These are phyloP conservation scores for Paramecium biaurelia DNA, from an alignment of 73 alveolate genomes.

Conservation along the genomic window DNA sequence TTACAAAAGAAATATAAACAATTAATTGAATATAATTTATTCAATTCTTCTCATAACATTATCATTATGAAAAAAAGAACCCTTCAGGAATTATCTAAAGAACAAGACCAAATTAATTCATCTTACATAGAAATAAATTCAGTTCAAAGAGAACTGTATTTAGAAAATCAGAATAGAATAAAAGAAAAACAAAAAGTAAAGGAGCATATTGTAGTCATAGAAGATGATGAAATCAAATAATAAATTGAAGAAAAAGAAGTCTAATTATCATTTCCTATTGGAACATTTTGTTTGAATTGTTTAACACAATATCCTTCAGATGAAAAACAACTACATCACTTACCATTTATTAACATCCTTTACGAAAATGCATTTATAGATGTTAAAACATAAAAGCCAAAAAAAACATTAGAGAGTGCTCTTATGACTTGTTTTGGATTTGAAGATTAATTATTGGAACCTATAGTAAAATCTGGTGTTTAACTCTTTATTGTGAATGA, in stretches of 20 bases:
- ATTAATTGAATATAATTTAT: neutral
- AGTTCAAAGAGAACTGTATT: neutral
- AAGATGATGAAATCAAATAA: slow-evolving; percentile 11
- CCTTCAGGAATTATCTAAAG: neutral
- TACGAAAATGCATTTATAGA: neutral
- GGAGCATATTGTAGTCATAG: neutral
- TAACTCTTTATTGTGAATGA: neutral
- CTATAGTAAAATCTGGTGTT: slow-evolving; percentile 35
- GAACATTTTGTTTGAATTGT: slow-evolving; percentile 1
- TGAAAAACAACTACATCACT: neutral
- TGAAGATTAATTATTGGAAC: slow-evolving; percentile 53
- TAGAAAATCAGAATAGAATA: neutral
- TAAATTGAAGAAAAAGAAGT: neutral
- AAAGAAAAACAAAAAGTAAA: neutral
- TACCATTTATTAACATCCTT: slow-evolving; percentile 32
- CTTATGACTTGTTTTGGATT: slow-evolving; percentile 62
- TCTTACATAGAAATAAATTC: neutral
- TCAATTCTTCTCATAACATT: neutral
- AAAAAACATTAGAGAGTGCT: slow-evolving; percentile 9
- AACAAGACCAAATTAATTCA: neutral
- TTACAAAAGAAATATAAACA: too few relatives aligned
- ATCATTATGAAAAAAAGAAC: neutral
- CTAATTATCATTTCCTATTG: neutral
- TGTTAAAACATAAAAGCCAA: neutral
- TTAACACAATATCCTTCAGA: neutral